Percentiles rank a stretch among this genome's conserved stretches.
phyloP scores from a whole-genome alignment of 2,329 filamentous ascomycete species.

The Alternaria hordeiaustralica region DNA sequence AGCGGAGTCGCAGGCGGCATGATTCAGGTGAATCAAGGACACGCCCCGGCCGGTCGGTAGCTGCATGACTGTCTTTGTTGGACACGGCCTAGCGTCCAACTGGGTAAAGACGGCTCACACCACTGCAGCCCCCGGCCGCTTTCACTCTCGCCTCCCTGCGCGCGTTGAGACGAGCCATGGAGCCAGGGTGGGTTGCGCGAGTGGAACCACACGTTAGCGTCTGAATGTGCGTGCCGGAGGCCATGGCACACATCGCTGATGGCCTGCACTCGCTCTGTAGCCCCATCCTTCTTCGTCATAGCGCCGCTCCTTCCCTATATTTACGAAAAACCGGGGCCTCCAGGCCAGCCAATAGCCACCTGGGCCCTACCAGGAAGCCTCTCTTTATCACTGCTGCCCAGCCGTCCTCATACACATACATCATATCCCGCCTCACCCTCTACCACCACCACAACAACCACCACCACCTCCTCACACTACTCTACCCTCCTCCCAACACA shows the following conservation, averaged over 20 bases:
- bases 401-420: conserved; percentile 46
- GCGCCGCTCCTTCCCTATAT: conserved; percentile 48
- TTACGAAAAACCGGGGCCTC: conserved; percentile 43
- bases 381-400: conserved; percentile 46
- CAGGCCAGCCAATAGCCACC: conserved; percentile 36
- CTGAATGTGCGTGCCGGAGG: conserved; percentile 29
- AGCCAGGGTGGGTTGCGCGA: conserved; percentile 26
- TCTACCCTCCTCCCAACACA: conserved; percentile 25
- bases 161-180: conserved; percentile 17
- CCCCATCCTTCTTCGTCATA: conserved; percentile 48
- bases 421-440: conserved; percentile 46
- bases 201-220: conserved; percentile 32
- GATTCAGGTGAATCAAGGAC: conserved; percentile 34
- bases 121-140: conserved; percentile 23
- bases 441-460: conserved; percentile 14
- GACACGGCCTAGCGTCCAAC: conserved; percentile 19
- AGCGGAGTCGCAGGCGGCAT: conserved; percentile 29
- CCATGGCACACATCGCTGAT: conserved; percentile 37
- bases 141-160: conserved; percentile 36
- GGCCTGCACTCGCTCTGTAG: conserved; percentile 40
- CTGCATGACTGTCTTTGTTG: conserved; percentile 31
- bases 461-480: conserved; percentile 14
- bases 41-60: conserved; percentile 28
- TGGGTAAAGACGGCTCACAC: conserved; percentile 26
- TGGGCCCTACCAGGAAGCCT: conserved; percentile 20